phyloP scores from a whole-genome alignment of 352 stramenopile genomes.

The Lagenidium sp. region DNA sequence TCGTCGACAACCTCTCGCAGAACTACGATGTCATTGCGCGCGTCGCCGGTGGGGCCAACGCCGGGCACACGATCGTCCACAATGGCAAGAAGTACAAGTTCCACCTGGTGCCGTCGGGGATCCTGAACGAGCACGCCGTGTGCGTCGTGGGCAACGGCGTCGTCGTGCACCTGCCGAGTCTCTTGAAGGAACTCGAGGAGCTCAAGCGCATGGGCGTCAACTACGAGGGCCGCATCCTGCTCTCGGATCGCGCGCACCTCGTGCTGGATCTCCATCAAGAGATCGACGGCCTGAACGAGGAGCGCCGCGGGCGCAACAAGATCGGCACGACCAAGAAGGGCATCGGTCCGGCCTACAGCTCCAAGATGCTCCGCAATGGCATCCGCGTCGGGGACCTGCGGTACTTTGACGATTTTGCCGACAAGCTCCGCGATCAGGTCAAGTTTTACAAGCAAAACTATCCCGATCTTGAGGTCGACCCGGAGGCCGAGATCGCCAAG shows the following conservation, averaged over 20 bases:
- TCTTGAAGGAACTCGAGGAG: constrained; percentile 93
- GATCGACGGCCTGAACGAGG: constrained; percentile 79
- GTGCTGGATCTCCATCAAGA: constrained; percentile 99
- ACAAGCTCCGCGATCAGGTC: constrained; percentile 89
- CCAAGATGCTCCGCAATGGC: constrained; percentile 98
- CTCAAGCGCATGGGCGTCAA: constrained; percentile 87
- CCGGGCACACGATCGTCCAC: constrained; percentile 98
- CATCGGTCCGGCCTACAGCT: constrained; percentile 98
- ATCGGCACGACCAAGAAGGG: constrained; percentile 99
- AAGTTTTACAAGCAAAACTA: constrained; percentile 90
- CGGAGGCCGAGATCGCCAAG: constrained; percentile 79
- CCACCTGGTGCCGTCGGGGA: constrained; percentile 97
- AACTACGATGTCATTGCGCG: constrained; percentile 96
- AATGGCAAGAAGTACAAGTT: constrained; percentile 99
- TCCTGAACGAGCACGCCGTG: constrained; percentile 93
- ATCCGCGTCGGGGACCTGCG: constrained; percentile 95
- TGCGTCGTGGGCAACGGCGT: constrained; percentile 99
- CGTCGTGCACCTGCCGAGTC: constrained; percentile 95
- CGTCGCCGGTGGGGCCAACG: constrained; percentile 97
- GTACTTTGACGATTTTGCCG: constrained; percentile 83
- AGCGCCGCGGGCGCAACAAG: constrained; percentile 91
- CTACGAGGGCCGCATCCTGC: constrained; percentile 91
- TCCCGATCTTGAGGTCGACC: constrained; percentile 67
- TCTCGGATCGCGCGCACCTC: constrained; percentile 98
- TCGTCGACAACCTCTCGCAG: constrained; percentile 92